phyloP scores from a whole-genome alignment of 768 basidiomycete genomes.

The Dentipellis fragilis region DNA sequence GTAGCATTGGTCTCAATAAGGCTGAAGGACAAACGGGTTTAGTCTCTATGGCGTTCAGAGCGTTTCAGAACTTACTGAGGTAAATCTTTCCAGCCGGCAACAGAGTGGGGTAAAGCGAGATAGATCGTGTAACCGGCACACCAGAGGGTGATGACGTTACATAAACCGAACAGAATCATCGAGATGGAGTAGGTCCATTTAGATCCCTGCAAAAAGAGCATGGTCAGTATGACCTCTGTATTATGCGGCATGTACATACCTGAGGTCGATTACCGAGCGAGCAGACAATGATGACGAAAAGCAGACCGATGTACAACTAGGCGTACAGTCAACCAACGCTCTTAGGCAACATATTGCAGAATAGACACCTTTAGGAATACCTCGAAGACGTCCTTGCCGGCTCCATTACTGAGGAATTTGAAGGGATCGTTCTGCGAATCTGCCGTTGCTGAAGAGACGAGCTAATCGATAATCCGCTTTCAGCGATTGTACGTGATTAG shows the following conservation, averaged over 20 bases:
- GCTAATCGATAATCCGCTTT: constrained; percentile 29
- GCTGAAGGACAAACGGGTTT: constrained; percentile 19
- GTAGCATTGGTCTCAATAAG: constrained; percentile 57
- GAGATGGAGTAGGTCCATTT: constrained; percentile 76
- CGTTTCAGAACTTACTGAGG: constrained; percentile 38
- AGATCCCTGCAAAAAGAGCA: constrained; percentile 44
- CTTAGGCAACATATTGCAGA: background rate
- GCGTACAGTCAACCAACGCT: constrained; percentile 14
- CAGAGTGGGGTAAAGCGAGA: constrained; percentile 64
- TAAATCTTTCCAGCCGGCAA: constrained; percentile 69
- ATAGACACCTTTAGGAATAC: constrained; percentile 49
- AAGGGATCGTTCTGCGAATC: constrained; percentile 55
- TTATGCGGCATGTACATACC: constrained; percentile 13
- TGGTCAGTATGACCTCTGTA: background rate
- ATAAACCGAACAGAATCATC: constrained; percentile 71
- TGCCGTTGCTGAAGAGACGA: constrained; percentile 72
- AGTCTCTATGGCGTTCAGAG: no score
- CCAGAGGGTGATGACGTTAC: constrained; percentile 74
- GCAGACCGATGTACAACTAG: constrained; percentile 71
- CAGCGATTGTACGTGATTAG: constrained; percentile 14
- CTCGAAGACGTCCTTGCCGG: constrained; percentile 66
- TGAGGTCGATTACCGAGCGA: constrained; percentile 89
- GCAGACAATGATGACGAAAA: constrained; percentile 77
- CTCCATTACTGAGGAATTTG: constrained; percentile 65
- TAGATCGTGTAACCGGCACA: constrained; percentile 90